phyloP scores from a whole-genome alignment of 2,329 filamentous ascomycete species.

The Penicillium sumatraense region DNA sequence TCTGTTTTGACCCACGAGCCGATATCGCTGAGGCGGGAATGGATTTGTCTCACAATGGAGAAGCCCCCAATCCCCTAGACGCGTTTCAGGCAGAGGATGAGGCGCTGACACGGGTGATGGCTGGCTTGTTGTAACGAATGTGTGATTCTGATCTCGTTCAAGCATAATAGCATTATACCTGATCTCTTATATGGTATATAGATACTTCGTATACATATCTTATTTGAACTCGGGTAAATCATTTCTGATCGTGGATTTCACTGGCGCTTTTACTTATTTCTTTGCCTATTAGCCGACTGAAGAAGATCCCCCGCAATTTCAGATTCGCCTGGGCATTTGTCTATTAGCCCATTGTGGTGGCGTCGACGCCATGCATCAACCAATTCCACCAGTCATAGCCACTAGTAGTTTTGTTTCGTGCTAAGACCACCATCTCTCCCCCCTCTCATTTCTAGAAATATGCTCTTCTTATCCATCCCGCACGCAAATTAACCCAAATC shows the following conservation, averaged over 20 bases:
- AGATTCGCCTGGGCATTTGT: background rate
- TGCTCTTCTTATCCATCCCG: background rate
- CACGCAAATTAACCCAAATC: background rate
- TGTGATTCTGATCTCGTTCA: no score
- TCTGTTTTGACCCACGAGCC: constrained; percentile 34
- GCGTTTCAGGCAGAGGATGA: constrained; percentile 42
- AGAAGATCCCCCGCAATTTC: background rate
- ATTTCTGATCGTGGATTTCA: background rate
- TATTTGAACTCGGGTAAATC: no score
- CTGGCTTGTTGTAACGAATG: constrained; percentile 33
- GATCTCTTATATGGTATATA: no score
- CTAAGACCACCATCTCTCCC: background rate
- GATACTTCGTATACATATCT: no score
- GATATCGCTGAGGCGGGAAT: constrained; percentile 14
- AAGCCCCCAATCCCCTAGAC: constrained; percentile 23
- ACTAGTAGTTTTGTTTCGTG: background rate
- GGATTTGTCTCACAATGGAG: constrained; percentile 11
- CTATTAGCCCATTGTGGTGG: constrained; percentile 2
- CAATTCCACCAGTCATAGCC: constrained; percentile 14
- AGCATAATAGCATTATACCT: no score
- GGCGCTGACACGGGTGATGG: constrained; percentile 40
- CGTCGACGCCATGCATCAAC: background rate
- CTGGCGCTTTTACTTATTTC: background rate
- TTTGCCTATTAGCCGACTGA: background rate
- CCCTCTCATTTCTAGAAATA: background rate